Evolutionary conservation across 805 yeast genomes (phyloP).

Genomic region (Barnettozyma sp.): DNA sequence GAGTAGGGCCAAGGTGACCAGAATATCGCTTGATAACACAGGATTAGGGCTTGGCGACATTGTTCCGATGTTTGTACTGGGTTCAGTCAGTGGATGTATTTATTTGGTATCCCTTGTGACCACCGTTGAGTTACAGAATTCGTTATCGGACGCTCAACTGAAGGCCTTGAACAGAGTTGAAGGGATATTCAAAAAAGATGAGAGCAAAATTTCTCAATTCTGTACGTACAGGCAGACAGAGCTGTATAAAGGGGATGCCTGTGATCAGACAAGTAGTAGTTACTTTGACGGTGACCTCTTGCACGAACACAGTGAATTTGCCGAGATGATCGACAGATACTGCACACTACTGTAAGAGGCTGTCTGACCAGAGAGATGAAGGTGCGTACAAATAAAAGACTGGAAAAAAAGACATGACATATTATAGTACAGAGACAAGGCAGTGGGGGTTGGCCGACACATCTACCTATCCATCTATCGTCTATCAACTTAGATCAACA

Average conservation of each 20-base stretch:
- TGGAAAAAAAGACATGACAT: slow-evolving; percentile 1
- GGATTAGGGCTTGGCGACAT: slow-evolving; percentile 3
- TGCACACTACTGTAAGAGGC: slow-evolving; percentile 8
- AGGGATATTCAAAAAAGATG: slow-evolving; percentile 1
- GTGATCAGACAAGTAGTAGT: too few relatives aligned
- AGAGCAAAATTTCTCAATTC: too few relatives aligned
- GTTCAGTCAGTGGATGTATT: slow-evolving; percentile 23
- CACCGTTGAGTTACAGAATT: slow-evolving; percentile 1
- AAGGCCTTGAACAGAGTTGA: slow-evolving; percentile 2
- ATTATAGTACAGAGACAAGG: slow-evolving; percentile 11
- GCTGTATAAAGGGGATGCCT: too few relatives aligned
- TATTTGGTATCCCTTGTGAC: slow-evolving; percentile 19
- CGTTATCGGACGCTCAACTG: slow-evolving; percentile 3
- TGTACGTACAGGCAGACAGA: slow-evolving; percentile 4
- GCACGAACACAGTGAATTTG: slow-evolving; percentile 1
- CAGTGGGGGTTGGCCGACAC: too few relatives aligned
- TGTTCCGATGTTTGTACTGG: slow-evolving; percentile 20
- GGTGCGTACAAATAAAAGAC: too few relatives aligned
- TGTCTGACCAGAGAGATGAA: too few relatives aligned
- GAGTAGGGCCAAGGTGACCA: slow-evolving; percentile 2
- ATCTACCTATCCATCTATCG: too few relatives aligned
- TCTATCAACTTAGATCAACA: slow-evolving; percentile 71
- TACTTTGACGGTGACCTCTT: slow-evolving; percentile 21
- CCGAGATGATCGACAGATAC: slow-evolving; percentile 6
- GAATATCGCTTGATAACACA: neutral